Evolutionary conservation across 306 rosid species (phyloP).

Genomic region (Quercus suber): DNA sequence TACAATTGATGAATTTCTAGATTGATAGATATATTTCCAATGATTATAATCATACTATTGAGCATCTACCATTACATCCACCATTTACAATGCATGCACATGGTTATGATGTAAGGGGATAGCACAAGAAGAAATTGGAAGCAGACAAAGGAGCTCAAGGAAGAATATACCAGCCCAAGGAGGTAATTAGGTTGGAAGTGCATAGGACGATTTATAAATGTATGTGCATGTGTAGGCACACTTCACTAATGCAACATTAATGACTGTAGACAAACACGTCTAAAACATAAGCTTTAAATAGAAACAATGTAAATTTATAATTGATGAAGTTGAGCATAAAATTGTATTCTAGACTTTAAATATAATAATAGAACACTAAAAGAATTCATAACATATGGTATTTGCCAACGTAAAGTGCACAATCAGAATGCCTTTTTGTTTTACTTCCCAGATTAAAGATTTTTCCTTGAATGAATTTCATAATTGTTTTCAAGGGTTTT

Average conservation of each 20-base stretch:
- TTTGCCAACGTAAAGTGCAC: background rate
- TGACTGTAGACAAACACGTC: background rate
- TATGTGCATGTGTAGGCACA: background rate
- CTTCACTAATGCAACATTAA: background rate
- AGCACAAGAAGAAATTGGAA: background rate
- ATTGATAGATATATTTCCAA: background rate
- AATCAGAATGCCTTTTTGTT: background rate
- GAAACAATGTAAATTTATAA: background rate
- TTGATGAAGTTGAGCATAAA: no score
- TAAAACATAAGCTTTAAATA: background rate
- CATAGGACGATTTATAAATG: background rate
- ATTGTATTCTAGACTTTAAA: no score
- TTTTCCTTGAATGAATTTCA: background rate
- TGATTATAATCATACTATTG: background rate
- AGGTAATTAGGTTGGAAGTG: background rate
- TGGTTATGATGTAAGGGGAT: background rate
- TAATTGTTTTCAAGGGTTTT: background rate
- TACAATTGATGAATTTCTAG: background rate
- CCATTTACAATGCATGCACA: background rate
- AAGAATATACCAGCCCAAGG: background rate
- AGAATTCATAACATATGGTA: background rate
- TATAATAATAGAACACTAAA: background rate
- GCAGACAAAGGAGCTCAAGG: background rate
- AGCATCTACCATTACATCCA: background rate
- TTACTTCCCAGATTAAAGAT: background rate